Evolutionary conservation across 163 green algal genomes (phyloP), one percentile per base, ranked within the genome.

Genomic region (Chloromonas sp.): DNA sequence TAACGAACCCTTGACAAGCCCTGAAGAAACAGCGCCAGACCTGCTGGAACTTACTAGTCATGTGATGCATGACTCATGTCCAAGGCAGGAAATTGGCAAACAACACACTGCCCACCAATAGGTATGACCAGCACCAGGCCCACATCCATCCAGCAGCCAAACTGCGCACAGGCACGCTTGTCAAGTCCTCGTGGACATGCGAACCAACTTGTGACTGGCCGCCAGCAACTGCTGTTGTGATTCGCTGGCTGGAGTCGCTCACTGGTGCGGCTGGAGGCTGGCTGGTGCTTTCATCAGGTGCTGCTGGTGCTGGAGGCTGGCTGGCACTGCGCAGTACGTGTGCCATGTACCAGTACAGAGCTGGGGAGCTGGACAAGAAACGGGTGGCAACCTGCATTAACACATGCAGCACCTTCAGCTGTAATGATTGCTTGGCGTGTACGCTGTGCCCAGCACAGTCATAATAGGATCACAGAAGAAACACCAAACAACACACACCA

Each of bases 21-120:
- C 36, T 36, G 36, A 36, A 36, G 36, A 36, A 36, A 36, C 36
- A 36, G 36, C 36, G 36, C 36, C 36, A 36, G 36, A 36, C 36
- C 36, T 36, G 36, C 36, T 36, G 36, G 36, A 36, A 36, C 36
- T 36, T 36, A 36, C 36, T 36, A 36, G 36, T 36, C 36, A 36
- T 36, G 36, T 36, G 36, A 36, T 36, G 36, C 36, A 36, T 36
- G 36, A 36, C 66, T 90, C 85, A 98, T 0, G 92, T 96, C 95
- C 95, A 98, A 0, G 95, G 95, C 70, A 94, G 95, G 80, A 97
- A 97, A 86, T 96, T 97, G 1, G 93, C 86, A 78, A 96, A 95
- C 13, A 97, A 86, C 1, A 97, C 79, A 60, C 70, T 89, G 0
- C 95, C 95, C 0, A 97, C 2, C 0, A 60, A 80, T 60, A 88